A percentile compares a stretch with the other conserved stretches of the same genome.
Conservation (phyloP, 225 moss, liverwort and hornwort genomes). For the Pseudisothecium myosuroides region DNA sequence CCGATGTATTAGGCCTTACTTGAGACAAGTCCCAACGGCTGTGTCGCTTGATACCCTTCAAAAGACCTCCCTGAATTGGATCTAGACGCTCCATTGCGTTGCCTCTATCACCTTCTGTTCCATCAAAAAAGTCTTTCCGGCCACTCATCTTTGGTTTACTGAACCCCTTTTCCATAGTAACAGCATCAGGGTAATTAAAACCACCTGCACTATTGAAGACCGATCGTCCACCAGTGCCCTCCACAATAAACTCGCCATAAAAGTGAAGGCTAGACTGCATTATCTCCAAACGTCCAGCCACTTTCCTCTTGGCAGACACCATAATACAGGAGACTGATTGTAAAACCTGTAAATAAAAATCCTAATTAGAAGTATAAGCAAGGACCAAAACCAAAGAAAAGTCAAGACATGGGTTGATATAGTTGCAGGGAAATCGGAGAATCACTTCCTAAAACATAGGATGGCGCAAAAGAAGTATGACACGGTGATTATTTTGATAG, state of each 20-base stretch:
- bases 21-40: constrained; percentile 79
- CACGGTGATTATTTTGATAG: background rate
- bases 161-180: constrained; percentile 36
- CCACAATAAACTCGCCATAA: constrained; percentile 69
- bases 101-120: constrained; percentile 39
- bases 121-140: constrained; percentile 35
- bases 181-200: constrained; percentile 48
- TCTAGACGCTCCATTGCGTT: constrained; percentile 63
- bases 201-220: constrained; percentile 46
- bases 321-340: constrained; percentile 59
- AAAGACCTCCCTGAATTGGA: constrained; percentile 37
- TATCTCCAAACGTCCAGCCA: constrained; percentile 67
- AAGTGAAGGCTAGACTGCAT: constrained; percentile 74
- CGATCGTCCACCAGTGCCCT: constrained; percentile 64
- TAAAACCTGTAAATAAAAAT: constrained; percentile 37
- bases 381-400: background rate
- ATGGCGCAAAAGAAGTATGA: background rate
- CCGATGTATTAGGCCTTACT: constrained; percentile 13
- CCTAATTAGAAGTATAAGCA: background rate
- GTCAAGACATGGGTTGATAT: background rate
- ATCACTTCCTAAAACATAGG: background rate
- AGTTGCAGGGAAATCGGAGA: background rate
- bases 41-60: constrained; percentile 59
- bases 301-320: constrained; percentile 63
- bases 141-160: constrained; percentile 39